These are phyloP conservation scores for Carex scoparia DNA, from an alignment of 176 grass and related monocot genomes.

Conservation along the genomic window DNA sequence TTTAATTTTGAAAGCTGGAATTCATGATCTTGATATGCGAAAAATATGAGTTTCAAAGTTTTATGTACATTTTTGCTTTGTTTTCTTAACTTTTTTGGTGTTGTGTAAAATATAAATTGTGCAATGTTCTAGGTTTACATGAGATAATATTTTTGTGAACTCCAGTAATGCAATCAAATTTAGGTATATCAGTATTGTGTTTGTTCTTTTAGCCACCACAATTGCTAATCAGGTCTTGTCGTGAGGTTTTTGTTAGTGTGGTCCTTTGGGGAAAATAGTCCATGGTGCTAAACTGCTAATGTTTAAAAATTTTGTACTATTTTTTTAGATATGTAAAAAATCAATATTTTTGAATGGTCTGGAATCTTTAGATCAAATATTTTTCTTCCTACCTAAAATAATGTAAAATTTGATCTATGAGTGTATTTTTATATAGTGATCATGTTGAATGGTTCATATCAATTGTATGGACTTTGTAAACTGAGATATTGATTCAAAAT, in stretches of 20 bases:
- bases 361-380: too few relatives aligned
- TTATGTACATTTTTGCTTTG: constrained; percentile 9
- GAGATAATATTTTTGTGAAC: not conserved
- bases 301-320: too few relatives aligned
- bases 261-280: not conserved
- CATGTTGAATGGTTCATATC: too few relatives aligned
- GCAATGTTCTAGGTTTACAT: constrained; percentile 11
- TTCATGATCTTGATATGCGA: constrained; percentile 7
- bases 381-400: too few relatives aligned
- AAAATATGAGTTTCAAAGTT: constrained; percentile 2
- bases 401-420: too few relatives aligned
- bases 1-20: constrained; percentile 11
- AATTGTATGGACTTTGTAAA: too few relatives aligned
- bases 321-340: too few relatives aligned
- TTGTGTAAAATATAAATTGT: constrained; percentile 8
- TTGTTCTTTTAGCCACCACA: not conserved
- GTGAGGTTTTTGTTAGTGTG: not conserved
- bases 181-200: not conserved
- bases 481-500: too few relatives aligned
- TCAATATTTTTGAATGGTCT: too few relatives aligned
- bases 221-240: not conserved
- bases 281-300: not conserved
- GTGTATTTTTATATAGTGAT: too few relatives aligned
- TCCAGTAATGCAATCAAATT: not conserved
- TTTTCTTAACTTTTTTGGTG: not conserved